Base-by-base conservation (phyloP, 2,329 filamentous ascomycete species). In the Drechslerella coelobrocha region DNA sequence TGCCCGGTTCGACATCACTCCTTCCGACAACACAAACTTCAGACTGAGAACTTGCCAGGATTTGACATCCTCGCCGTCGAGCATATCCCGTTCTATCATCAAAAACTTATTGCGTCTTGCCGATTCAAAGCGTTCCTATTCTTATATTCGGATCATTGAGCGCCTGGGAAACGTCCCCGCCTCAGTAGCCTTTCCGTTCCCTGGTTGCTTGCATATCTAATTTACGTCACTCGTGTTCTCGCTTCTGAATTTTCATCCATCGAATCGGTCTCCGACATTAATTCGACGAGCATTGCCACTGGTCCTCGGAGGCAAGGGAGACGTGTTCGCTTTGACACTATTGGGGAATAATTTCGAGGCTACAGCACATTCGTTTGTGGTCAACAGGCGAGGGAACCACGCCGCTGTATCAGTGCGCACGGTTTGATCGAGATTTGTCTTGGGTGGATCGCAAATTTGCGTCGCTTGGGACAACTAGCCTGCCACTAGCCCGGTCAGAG, bases 311-410 rank as follows among this genome's bases (percentile, higher is more conserved):
- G 59, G 57, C 65, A 69, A 52, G 65, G 65, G 57, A 61, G 57
- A 69, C 65, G 65, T 69, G 65, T 69, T 69, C 65, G 57, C 52
- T 29, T 51, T 24, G 14, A 37, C 37, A 37, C 57, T 23, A 69
- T 69, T 69, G 65, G 65, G 59, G 37, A 29, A 47, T 21, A 24
- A 19, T 45, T 26, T 19, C 17, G 39, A 41, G 21, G n/a, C 39
- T 50, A 68, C 62, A 68, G 62, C 62, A 51, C 62, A 68, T 48
- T 23, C 56, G 31, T 14, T 12, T 39, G 4, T 39, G 12, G 12
- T 39, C 34, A n/a, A 39, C 34, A 39, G 34, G 34, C 34, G 34
- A 39, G 12, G 2, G 5, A 6, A 39, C 34, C 12, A 19, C 41
- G 45, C 10, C 23, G 45, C 14, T 19, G 29, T n/a, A 43, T 52